These are phyloP conservation scores for Aegle marmelos DNA, from an alignment of 345 rosid genomes.

Conservation along the genomic window DNA sequence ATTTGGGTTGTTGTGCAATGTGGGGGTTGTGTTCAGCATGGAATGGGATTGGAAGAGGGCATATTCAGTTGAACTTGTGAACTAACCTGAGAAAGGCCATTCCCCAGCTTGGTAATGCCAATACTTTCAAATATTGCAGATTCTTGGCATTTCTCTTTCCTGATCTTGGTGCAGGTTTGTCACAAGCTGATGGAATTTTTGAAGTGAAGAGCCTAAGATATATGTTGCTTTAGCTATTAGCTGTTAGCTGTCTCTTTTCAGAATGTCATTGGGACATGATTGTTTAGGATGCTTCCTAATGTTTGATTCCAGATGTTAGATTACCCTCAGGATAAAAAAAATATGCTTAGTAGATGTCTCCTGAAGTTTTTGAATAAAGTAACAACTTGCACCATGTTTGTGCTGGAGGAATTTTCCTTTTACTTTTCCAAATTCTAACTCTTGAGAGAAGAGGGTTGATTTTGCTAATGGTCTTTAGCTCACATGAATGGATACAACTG, in stretches of 20 bases:
- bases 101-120: slow-evolving; percentile 20
- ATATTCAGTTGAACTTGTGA: slow-evolving; percentile 34
- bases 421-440: not conserved
- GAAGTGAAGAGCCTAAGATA: slow-evolving; percentile 6
- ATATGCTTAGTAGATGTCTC: not conserved
- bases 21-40: slow-evolving; percentile 34
- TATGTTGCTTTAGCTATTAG: slow-evolving; percentile 2
- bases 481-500: not conserved
- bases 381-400: not conserved
- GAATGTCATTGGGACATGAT: not conserved
- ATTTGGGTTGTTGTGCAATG: slow-evolving; percentile 31
- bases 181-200: slow-evolving; percentile 8
- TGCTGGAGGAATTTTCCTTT: not conserved
- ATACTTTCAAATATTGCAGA: slow-evolving; percentile 28
- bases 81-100: slow-evolving; percentile 32
- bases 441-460: not conserved
- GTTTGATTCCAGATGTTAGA: slow-evolving; percentile 9
- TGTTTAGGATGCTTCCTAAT: not conserved
- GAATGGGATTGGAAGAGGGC: slow-evolving; percentile 41
- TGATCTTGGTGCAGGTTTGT: slow-evolving; percentile 6
- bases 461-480: not conserved
- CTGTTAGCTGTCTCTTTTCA: not conserved
- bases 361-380: not conserved
- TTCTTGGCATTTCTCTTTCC: slow-evolving; percentile 26
- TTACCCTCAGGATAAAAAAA: not conserved